Evolutionary conservation across 257 asterid species (phyloP).

Genomic region (Voacanga thouarsii): DNA sequence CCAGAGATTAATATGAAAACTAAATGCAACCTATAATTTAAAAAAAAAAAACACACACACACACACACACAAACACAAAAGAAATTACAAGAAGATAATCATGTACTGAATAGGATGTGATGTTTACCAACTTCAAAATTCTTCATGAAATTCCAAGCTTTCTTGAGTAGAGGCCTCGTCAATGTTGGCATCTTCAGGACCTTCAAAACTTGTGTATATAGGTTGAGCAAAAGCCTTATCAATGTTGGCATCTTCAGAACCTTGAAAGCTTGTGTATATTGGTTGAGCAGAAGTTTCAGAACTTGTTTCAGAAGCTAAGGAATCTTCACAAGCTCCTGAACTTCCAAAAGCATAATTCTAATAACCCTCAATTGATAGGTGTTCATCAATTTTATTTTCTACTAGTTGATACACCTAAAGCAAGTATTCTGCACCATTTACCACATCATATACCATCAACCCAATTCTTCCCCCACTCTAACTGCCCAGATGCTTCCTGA

Average conservation of each 20-base stretch:
- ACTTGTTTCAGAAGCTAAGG: conserved; percentile 15
- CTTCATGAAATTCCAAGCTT: conserved; percentile 48
- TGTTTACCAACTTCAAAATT: conserved; percentile 45
- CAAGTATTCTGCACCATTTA: conserved; percentile 59
- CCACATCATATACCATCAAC: conserved; percentile 86
- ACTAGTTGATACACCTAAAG: conserved; percentile 30
- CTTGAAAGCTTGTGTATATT: conserved; percentile 19
- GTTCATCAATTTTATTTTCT: conserved; percentile 34
- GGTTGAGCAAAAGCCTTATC: conserved; percentile 14
- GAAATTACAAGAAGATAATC: neutral
- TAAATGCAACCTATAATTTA: neutral
- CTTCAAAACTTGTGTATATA: conserved; percentile 20
- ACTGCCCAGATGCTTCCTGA: conserved; percentile 89
- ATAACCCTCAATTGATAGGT: conserved; percentile 20
- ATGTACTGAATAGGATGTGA: neutral
- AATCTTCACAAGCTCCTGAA: conserved; percentile 26
- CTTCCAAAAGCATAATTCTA: conserved; percentile 25
- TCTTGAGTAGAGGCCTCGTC: conserved; percentile 41
- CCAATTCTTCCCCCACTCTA: conserved; percentile 94
- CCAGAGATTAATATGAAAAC: neutral
- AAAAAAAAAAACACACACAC: too few species aligned
- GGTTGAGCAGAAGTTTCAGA: too few species aligned
- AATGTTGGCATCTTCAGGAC: conserved; percentile 30
- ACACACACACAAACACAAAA: too few species aligned
- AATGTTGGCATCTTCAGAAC: neutral